Base-by-base conservation (phyloP, 2,329 filamentous ascomycete genomes). In the Sphaceloma murrayae region DNA sequence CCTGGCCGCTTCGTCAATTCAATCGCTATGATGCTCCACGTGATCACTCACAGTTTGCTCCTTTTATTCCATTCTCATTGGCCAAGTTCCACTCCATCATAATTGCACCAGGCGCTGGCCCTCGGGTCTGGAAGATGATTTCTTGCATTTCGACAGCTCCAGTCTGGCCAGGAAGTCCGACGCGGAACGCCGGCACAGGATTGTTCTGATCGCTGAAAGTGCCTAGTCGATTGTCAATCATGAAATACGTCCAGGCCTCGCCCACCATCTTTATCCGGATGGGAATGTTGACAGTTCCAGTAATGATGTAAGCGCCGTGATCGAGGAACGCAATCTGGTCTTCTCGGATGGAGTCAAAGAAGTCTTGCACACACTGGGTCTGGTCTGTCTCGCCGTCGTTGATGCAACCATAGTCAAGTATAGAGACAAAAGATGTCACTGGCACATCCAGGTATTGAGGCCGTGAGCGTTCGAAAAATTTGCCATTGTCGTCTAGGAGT, bases 341-440 rank as follows among this genome's bases (percentile, higher is more conserved):
- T 14, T 69, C 71, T 16, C 73, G 75, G 5, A 51, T 48, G 45
- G 65, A 73, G 61, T 88, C 66, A 48, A 94, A 74, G 27, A 85
- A 68, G 45, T 74, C 73, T 59, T 94, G 86, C 53, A 91, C 78
- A 5, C 79, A 81, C 3, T 72, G 75, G 2, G 88, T 94, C 53
- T 94, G 88, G 54, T 95, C 89, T n/a, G 80, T 81, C 13, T 67
- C 62, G 29, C 88, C 89, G 58, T 96, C 86, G 54, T 88, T 88
- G 62, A 77, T 82, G 54, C 84, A 86, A 39, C 63, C 68, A 39
- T 63, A 60, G 44, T 64, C 60, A 16, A 58, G 53, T 31, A 55
- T 53, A 0, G 82, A 86, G 50, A 88, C 63, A 55, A 94, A 91
- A 9, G 71, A 73, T 45, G 70, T 73, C 6, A 70, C 70, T 0